Percentiles rank a stretch among this genome's conserved stretches.
These are phyloP conservation scores for Amaranthus palmeri DNA, from an alignment of 148 eudicot genomes.

Conservation along the genomic window DNA sequence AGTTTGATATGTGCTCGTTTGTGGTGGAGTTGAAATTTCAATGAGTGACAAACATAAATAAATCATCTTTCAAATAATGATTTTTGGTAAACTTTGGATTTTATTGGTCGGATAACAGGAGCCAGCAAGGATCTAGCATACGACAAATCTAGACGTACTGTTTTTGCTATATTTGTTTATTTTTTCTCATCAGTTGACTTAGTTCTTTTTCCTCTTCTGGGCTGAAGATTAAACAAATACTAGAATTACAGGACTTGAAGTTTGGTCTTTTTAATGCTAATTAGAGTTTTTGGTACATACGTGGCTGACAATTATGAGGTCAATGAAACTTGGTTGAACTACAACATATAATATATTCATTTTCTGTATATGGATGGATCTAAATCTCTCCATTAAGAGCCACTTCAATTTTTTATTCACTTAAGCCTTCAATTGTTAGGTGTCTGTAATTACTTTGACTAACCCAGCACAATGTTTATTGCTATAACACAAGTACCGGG, in stretches of 20 bases:
- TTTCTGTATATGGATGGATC: constrained; percentile 17
- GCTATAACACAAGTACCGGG: constrained; percentile 16
- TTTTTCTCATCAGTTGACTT: constrained; percentile 3
- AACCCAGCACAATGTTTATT: constrained; percentile 25
- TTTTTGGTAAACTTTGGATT: constrained; percentile 7
- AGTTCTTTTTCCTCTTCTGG: constrained; percentile 9
- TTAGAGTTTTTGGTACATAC: constrained; percentile 8
- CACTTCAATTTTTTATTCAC: constrained; percentile 11
- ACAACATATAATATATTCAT: background rate
- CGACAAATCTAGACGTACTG: background rate
- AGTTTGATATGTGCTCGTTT: constrained; percentile 16
- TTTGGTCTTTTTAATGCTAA: constrained; percentile 16
- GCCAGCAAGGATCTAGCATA: background rate
- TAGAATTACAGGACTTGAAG: constrained; percentile 8
- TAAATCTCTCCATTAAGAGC: constrained; percentile 16
- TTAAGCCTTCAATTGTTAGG: constrained; percentile 15
- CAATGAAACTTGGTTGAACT: constrained; percentile 6
- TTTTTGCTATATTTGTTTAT: background rate
- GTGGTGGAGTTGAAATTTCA: background rate
- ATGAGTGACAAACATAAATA: constrained; percentile 1
- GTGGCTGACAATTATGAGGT: constrained; percentile 25
- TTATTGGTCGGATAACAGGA: constrained; percentile 8
- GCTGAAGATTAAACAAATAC: constrained; percentile 12
- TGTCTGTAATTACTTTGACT: constrained; percentile 20
- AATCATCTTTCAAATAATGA: constrained; percentile 3